These are phyloP conservation scores for Flaveria linearis DNA, from an alignment of 129 eudicot species.

Conservation along the genomic window DNA sequence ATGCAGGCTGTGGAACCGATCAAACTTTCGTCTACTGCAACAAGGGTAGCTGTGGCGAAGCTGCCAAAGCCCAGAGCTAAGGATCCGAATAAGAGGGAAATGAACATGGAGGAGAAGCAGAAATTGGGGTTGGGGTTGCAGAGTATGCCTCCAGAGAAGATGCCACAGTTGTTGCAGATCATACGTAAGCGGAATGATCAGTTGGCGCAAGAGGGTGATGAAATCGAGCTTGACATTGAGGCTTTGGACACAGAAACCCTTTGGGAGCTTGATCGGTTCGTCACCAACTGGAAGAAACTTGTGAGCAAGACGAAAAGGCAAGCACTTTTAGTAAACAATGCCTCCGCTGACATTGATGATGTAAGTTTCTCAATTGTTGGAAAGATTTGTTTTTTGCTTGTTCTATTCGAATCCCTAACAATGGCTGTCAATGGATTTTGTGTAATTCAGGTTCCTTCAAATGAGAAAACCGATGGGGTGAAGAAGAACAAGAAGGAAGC, in stretches of 20 bases:
- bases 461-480: constrained; percentile 48
- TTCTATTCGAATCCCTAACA: not conserved
- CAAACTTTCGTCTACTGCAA: constrained; percentile 32
- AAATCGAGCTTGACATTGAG: constrained; percentile 91
- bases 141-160: constrained; percentile 83
- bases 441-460: constrained; percentile 39
- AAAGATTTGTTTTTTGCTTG: not conserved
- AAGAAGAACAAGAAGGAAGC: constrained; percentile 58
- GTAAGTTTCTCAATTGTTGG: constrained; percentile 29
- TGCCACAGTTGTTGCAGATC: constrained; percentile 88
- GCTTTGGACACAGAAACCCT: constrained; percentile 83
- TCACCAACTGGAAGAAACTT: constrained; percentile 86
- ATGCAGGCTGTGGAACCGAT: constrained; percentile 45
- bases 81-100: constrained; percentile 78
- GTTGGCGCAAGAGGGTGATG: constrained; percentile 88
- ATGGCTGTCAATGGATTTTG: constrained; percentile 8
- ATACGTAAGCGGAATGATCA: constrained; percentile 70
- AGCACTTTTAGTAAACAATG: constrained; percentile 51
- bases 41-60: constrained; percentile 38
- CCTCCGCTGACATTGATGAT: constrained; percentile 52
- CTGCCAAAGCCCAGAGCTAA: constrained; percentile 88
- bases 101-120: constrained; percentile 91
- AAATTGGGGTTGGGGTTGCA: constrained; percentile 79
- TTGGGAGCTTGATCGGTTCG: constrained; percentile 93
- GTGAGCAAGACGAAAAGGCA: constrained; percentile 85